Base-by-base conservation (phyloP, 768 basidiomycete genomes). In the Mycena floridula region DNA sequence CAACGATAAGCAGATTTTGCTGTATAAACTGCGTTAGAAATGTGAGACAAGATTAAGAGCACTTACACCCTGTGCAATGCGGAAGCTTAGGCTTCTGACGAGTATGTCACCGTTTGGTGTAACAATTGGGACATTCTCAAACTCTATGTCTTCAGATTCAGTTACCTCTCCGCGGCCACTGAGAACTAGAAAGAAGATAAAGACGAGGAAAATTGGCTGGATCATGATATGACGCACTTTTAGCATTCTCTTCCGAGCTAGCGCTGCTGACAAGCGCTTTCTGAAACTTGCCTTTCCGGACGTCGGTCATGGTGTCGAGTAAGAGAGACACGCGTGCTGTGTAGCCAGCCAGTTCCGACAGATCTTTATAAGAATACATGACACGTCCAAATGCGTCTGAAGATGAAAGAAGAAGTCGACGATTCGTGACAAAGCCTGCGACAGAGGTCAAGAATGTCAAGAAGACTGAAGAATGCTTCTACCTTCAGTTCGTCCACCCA, bases 291-390 rank as follows among this genome's bases (percentile, higher is more conserved):
- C 92, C 91, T 40, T 76, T 66, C 47, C 80, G 79, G 20, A 95
- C 80, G 46, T 94, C 92, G 18, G 81, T 72, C 81, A 98, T 95
- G 1, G 92, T 91, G 44, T 94, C 89, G 7, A 99, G 74, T 1
- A 97, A 73, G 36, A 83, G 77, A 25, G 87, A 83, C 1, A 99
- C 95, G 12, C 95, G 82, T 1, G 90, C 79, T 2, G 95, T 97
- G 60, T 96, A 97, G 9, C 95, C 95, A 3, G 95, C 92, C 25
- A 99, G 78, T 59, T 99, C 95, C 4, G 91, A 82, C 4, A 99
- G 72, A 59, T 98, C 94, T 63, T 96, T 97, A 69, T 96, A 97
- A 3, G 90, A 92, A 61, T 94, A 95, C 90, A 98, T 92, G 23
- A 96, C 82, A 16, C 94, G 79, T 25, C 93, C 93, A 54, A 97